These are phyloP conservation scores for Pleurotus eryngii DNA, from an alignment of 768 basidiomycete genomes.

Conservation along the genomic window DNA sequence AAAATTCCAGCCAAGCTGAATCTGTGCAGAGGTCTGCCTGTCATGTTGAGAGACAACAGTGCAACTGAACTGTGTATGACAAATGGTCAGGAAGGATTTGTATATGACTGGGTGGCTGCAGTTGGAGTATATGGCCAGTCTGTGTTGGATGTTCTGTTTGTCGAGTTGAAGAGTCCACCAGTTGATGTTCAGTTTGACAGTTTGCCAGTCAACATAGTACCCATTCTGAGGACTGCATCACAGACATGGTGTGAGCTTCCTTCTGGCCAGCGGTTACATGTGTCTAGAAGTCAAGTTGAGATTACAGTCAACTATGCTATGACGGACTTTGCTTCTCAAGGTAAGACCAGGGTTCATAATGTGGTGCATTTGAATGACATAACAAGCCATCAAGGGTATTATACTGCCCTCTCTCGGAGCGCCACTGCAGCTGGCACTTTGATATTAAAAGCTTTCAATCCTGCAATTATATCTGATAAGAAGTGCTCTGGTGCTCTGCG, in stretches of 20 bases:
- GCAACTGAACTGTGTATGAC: conserved; percentile 27
- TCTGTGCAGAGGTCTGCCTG: conserved; percentile 29
- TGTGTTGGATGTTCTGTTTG: conserved; percentile 14
- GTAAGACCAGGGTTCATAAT: conserved; percentile 24
- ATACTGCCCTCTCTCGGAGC: conserved; percentile 28
- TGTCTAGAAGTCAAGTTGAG: conserved; percentile 22
- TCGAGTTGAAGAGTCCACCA: conserved; percentile 7
- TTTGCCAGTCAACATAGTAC: conserved; percentile 17
- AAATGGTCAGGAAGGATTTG: conserved; percentile 9
- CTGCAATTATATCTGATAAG: conserved; percentile 17
- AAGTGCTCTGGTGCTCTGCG: conserved; percentile 17
- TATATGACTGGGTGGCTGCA: conserved; percentile 3
- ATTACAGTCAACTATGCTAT: conserved; percentile 27
- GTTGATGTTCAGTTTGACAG: conserved; percentile 10
- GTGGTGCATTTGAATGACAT: conserved; percentile 21
- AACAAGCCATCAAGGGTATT: conserved; percentile 24
- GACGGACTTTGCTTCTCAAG: conserved; percentile 33
- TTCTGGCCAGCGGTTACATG: conserved; percentile 11
- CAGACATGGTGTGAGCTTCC: conserved; percentile 10
- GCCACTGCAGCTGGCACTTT: conserved; percentile 18
- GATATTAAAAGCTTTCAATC: conserved; percentile 21
- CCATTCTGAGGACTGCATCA: conserved; percentile 9
- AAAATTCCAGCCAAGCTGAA: conserved; percentile 24
- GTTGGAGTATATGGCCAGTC: background rate
- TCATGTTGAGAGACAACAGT: conserved; percentile 27